A percentile compares a stretch with the other conserved stretches of the same genome.
Conservation (phyloP, 2,329 filamentous ascomycete species). For the Venturia asperata region DNA sequence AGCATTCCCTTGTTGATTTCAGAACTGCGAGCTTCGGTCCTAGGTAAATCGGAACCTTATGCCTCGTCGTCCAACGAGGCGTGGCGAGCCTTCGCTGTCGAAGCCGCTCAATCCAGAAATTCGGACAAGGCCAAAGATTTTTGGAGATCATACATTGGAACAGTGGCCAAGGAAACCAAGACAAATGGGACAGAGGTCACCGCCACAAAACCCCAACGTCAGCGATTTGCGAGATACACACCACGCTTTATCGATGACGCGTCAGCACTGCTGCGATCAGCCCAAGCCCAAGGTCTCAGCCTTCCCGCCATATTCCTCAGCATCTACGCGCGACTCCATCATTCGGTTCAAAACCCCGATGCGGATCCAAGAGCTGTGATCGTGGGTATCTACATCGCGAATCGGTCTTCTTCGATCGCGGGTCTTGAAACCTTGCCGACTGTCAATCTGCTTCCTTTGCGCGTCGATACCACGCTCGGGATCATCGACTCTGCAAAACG, state of each 20-base stretch:
- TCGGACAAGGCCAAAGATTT: conserved; percentile 32
- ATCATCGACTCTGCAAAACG: conserved; percentile 48
- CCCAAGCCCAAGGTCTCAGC: conserved; percentile 51
- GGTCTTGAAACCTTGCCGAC: conserved; percentile 56
- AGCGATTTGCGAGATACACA: conserved; percentile 41
- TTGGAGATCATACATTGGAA: conserved; percentile 44
- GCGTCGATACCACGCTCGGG: conserved; percentile 38
- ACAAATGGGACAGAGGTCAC: neutral
- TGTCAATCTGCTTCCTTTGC: conserved; percentile 69
- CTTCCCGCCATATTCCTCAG: conserved; percentile 72
- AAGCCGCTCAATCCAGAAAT: neutral
- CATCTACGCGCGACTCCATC: conserved; percentile 46
- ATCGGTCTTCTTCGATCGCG: conserved; percentile 52
- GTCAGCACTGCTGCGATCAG: conserved; percentile 24
- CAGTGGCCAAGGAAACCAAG: conserved; percentile 16
- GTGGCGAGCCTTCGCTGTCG: neutral
- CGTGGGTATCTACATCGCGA: conserved; percentile 78
- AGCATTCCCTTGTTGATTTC: conserved; percentile 61
- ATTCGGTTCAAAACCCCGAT: conserved; percentile 24
- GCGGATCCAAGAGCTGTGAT: conserved; percentile 37
- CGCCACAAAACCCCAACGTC: conserved; percentile 17
- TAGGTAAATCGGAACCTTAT: neutral
- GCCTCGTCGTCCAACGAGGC: neutral
- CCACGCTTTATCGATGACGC: conserved; percentile 38
- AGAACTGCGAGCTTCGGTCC: conserved; percentile 32